These are phyloP conservation scores for Lecanoromycetidae sp. DNA, from an alignment of 2,329 filamentous ascomycete genomes.

Conservation along the genomic window DNA sequence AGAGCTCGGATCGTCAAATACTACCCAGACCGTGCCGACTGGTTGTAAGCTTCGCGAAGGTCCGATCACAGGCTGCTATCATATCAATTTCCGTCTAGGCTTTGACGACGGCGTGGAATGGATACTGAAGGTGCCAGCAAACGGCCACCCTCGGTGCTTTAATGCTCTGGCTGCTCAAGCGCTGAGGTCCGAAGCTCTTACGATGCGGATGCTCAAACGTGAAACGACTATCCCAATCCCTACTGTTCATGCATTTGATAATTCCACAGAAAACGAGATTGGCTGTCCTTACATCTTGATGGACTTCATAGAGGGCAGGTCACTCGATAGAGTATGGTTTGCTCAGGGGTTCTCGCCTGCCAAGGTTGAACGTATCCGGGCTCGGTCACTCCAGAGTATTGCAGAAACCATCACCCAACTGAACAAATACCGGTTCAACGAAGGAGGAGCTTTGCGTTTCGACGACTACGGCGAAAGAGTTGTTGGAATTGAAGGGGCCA, in stretches of 20 bases:
- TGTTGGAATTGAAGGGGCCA: no score
- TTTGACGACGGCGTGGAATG: neutral
- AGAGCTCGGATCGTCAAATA: no score
- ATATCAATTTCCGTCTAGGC: no score
- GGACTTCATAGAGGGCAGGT: neutral
- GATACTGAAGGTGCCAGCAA: neutral
- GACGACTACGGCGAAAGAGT: no score
- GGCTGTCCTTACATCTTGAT: slow-evolving; percentile 4
- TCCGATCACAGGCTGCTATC: no score
- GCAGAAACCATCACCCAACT: slow-evolving; percentile 1
- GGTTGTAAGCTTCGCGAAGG: no score
- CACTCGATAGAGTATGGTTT: neutral
- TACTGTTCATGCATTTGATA: neutral
- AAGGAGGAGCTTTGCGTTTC: neutral
- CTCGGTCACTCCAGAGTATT: neutral
- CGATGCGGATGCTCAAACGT: neutral
- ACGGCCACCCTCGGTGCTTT: neutral
- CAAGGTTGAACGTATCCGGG: neutral
- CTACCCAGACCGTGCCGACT: no score
- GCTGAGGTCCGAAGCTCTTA: neutral
- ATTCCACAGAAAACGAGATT: neutral
- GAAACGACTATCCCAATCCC: neutral
- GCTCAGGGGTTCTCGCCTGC: neutral
- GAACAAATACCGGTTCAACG: neutral
- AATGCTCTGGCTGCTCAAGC: neutral